phyloP scores from a whole-genome alignment of 352 stramenopile species.

The Pythium insidiosum region DNA sequence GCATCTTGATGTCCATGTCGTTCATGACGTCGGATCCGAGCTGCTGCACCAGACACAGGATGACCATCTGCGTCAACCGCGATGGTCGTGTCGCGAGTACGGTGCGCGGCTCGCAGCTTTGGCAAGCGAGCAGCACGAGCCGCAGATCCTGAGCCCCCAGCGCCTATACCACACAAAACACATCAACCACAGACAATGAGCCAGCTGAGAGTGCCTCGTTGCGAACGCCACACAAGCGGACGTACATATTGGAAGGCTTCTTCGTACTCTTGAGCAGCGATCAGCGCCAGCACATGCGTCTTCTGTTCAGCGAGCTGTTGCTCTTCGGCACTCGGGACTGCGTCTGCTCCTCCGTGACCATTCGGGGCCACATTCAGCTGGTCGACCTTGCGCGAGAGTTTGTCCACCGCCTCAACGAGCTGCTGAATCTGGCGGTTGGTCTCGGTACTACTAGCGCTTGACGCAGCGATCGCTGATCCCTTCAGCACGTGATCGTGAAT shows the following conservation, averaged over 20 bases:
- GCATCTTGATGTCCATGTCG: conserved; percentile 58
- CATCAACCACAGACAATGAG: conserved; percentile 1
- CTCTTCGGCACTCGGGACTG: conserved; percentile 26
- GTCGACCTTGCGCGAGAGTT: conserved; percentile 57
- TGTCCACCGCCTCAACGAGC: conserved; percentile 48
- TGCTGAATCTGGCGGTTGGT: conserved; percentile 54
- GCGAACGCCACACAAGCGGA: neutral
- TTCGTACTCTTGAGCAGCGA: conserved; percentile 56
- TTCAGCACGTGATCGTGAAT: conserved; percentile 81
- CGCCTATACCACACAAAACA: too few species aligned
- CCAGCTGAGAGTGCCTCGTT: too few species aligned
- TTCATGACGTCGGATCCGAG: conserved; percentile 61
- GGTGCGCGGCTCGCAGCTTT: conserved; percentile 51
- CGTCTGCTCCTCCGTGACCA: conserved; percentile 11
- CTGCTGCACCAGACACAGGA: conserved; percentile 80
- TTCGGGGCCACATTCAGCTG: conserved; percentile 29
- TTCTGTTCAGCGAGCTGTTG: conserved; percentile 57
- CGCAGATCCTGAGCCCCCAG: conserved; percentile 71
- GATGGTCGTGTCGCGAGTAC: conserved; percentile 57
- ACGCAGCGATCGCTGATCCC: conserved; percentile 42
- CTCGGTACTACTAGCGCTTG: too few species aligned
- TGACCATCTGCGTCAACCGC: conserved; percentile 80
- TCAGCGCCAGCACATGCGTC: conserved; percentile 30
- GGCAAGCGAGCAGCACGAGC: conserved; percentile 60
- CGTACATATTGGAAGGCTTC: conserved; percentile 71